Base-by-base conservation (phyloP, 108 stramenopile genomes). In the Stephanodiscus minutulus region DNA sequence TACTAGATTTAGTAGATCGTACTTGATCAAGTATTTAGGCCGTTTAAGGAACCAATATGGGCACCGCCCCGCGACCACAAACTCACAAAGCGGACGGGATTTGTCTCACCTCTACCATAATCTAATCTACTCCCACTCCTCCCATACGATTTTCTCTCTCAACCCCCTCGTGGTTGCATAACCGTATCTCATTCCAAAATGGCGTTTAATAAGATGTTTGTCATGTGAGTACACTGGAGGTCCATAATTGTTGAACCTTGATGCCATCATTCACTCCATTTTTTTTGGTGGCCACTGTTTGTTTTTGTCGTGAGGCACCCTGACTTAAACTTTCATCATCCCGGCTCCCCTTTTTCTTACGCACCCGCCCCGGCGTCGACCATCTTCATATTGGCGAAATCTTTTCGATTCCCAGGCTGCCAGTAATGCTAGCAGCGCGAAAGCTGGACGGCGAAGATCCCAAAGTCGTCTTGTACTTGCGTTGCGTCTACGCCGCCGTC, bases 391-490 rank as follows among this genome's bases (percentile, higher is more conserved):
- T 44, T 44, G 2, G 13, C 15, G 25, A n/a, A 15, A 2, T 13
- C 7, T 22, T 7, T 12, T 46, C 43, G 31, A 67, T 53, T 17
- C 31, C 91, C 31, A 92, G 92, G 91, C 73, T 92, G 57, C 94
- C 94, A 27, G 87, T 92, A 48, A 95, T 95, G 90, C 69, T 95
- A 46, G 88, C 88, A 49, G 89, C 94, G 5, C 85, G 94, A 20
- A 91, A 95, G 68, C 63, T 95, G 17, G 90, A 95, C 65, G 86
- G 85, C 37, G 94, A 95, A 73, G 91, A 95, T 70, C 90, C 94
- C 11, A 79, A 86, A 22, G 74, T 87, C 20, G 84, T 95, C 54
- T 82, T 86, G 55, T 72, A 69, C 48, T 70, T 95, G 50, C 90
- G 94, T 11, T 77, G 87, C 47, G 68, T 85, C 12, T 95, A 95